Evolutionary conservation across 2,329 filamentous ascomycete genomes (phyloP), one percentile per base, ranked within the genome.

Genomic region (Diaporthe nobilis): DNA sequence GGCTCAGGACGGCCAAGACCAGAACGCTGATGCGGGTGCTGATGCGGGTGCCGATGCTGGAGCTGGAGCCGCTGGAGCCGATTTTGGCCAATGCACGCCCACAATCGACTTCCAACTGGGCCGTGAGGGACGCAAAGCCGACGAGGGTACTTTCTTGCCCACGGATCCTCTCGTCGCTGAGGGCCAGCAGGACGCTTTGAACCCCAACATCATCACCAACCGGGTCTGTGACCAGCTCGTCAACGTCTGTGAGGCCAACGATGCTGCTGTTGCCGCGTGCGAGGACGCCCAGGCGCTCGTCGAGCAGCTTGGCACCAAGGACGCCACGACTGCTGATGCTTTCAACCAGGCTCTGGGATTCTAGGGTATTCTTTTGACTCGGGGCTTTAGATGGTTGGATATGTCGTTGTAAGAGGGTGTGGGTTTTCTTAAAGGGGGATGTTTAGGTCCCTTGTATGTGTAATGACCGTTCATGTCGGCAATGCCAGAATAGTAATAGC

Each of bases 141-240:
- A 85, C 74, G 92, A 93, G 83, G 91, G 89, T 83, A 93, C 92
- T 70, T 94, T 94, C 89, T 90, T 92, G 83, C 89, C 93, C 71
- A 65, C 68, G 65, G 92, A 94, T 81, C 85, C 90, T 12, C 84
- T 90, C 25, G 88, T 93, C 75, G 88, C 90, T 78, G 85, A 90
- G 81, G 90, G 90, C 71, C 92, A 94, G 83, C 84, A 91, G 80
- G 92, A 94, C 81, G 92, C 92, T 12, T 86, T 94, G 61, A 94
- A 94, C 89, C 92, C 92, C 74, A 90, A 90, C 85, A 94, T 94
- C 86, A 92, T 92, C 85, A 91, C 89, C 80, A 91, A 90, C 84
- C 86, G 88, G 13, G 87, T 92, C 78, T 91, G 89, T 83, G 89
- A 92, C 83, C 89, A 91, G 81, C 85, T 92, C 72, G 88, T 85